Percentiles rank a stretch among this genome's conserved stretches.
phyloP scores from a whole-genome alignment of 2,329 filamentous ascomycete genomes.

The Magnaporthiopsis poae region DNA sequence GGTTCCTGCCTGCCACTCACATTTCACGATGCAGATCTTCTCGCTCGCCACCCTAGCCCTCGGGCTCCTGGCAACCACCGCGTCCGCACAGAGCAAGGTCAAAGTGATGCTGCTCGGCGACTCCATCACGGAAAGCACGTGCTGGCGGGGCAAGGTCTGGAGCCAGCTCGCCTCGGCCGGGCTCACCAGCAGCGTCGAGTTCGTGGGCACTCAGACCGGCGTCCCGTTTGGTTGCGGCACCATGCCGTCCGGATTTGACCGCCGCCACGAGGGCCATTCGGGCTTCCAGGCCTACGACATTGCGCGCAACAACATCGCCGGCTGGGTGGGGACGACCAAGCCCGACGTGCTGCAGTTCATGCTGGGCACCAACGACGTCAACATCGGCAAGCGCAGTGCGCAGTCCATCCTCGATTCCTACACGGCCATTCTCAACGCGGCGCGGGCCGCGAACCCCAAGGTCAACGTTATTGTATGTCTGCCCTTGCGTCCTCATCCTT shows the following conservation, averaged over 20 bases:
- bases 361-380: slow-evolving; percentile 36
- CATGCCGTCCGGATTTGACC: slow-evolving; percentile 24
- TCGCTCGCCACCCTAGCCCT: background rate
- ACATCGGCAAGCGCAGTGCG: slow-evolving; percentile 19
- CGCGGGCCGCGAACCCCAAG: slow-evolving; percentile 26
- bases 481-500: background rate
- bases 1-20: too few relatives aligned
- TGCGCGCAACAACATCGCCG: slow-evolving; percentile 28
- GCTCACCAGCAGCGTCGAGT: slow-evolving; percentile 26
- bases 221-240: slow-evolving; percentile 23
- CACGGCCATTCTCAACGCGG: slow-evolving; percentile 27
- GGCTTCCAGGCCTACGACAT: slow-evolving; percentile 34
- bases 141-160: slow-evolving; percentile 35
- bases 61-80: background rate
- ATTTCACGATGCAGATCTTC: background rate
- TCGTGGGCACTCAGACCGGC: slow-evolving; percentile 31
- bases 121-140: slow-evolving; percentile 35
- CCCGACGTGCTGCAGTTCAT: slow-evolving; percentile 36
- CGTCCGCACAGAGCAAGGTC: background rate
- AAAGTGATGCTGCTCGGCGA: slow-evolving; percentile 29
- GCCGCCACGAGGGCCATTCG: slow-evolving; percentile 34
- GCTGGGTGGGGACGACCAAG: slow-evolving; percentile 26
- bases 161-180: slow-evolving; percentile 25
- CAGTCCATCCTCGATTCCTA: slow-evolving; percentile 28
- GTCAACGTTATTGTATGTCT: slow-evolving; percentile 30